phyloP scores from a whole-genome alignment of 2,329 filamentous ascomycete genomes.

The Lizonia empirigonia region DNA sequence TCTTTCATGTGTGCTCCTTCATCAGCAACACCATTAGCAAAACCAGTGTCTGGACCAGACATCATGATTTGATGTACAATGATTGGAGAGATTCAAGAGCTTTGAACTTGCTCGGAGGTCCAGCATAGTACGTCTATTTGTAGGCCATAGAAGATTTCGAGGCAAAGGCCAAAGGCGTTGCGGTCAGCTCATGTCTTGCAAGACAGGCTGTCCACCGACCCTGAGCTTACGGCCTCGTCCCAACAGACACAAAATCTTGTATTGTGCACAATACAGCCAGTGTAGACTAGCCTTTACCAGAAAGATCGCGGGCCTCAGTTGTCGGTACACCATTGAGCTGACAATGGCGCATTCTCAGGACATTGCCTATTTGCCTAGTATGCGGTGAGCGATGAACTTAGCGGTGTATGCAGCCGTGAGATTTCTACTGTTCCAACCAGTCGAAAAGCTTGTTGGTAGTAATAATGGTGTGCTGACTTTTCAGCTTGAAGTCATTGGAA shows the following conservation, averaged over 20 bases:
- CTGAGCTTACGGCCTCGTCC: background rate
- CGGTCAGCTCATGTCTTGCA: background rate
- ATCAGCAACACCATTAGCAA: background rate
- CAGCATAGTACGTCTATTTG: background rate
- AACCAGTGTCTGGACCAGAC: background rate
- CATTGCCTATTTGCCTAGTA: background rate
- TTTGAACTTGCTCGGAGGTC: too few species aligned
- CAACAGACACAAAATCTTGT: background rate
- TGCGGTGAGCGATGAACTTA: background rate
- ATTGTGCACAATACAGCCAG: background rate
- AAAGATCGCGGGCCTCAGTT: background rate
- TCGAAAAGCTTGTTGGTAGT: background rate
- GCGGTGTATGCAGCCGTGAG: background rate
- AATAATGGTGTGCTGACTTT: conserved; percentile 1
- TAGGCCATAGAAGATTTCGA: background rate
- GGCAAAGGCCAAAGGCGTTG: background rate
- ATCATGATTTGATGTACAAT: background rate
- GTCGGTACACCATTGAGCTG: conserved; percentile 5
- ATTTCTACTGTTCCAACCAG: background rate
- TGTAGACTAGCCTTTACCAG: background rate
- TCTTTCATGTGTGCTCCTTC: background rate
- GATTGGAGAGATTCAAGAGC: background rate
- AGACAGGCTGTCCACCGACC: background rate
- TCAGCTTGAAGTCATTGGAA: conserved; percentile 1
- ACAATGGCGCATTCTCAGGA: background rate